These are phyloP conservation scores for Sporothrix humicola DNA, from an alignment of 2,329 filamentous ascomycete species.

Conservation along the genomic window DNA sequence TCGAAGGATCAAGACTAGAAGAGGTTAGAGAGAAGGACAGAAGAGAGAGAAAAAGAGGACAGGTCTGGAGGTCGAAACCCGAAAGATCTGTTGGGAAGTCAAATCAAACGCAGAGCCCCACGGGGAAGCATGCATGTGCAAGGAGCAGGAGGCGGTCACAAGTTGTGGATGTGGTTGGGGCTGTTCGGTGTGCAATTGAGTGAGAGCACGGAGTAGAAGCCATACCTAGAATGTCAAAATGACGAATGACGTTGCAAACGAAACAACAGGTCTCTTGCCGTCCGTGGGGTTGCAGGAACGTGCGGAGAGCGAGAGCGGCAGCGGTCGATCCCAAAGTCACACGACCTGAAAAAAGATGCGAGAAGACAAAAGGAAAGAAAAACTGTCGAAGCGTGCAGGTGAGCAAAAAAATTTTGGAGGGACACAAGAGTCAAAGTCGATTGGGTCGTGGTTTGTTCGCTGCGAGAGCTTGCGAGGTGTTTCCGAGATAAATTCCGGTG, in stretches of 20 bases:
- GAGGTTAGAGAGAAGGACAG: background rate
- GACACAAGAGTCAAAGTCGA: background rate
- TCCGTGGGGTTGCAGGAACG: conserved; percentile 1
- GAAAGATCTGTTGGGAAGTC: background rate
- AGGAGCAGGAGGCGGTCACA: background rate
- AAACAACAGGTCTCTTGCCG: background rate
- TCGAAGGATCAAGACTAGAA: background rate
- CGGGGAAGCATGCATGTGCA: background rate
- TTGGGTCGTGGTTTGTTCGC: background rate
- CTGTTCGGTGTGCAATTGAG: background rate
- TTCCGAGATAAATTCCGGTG: background rate
- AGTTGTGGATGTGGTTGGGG: background rate
- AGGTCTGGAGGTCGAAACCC: background rate
- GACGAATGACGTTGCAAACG: conserved; percentile 24
- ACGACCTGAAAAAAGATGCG: conserved; percentile 12
- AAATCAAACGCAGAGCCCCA: conserved; percentile 11
- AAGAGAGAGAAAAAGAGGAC: background rate
- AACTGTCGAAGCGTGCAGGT: background rate
- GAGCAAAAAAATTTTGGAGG: background rate
- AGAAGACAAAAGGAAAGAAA: background rate
- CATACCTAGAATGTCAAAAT: background rate
- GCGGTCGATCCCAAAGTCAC: conserved; percentile 21
- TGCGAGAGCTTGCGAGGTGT: background rate
- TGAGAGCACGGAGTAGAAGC: background rate
- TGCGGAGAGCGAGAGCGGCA: conserved; percentile 24